phyloP scores from a whole-genome alignment of 192 early-diverging fungal species.

The Spizellomyces punctatus region DNA sequence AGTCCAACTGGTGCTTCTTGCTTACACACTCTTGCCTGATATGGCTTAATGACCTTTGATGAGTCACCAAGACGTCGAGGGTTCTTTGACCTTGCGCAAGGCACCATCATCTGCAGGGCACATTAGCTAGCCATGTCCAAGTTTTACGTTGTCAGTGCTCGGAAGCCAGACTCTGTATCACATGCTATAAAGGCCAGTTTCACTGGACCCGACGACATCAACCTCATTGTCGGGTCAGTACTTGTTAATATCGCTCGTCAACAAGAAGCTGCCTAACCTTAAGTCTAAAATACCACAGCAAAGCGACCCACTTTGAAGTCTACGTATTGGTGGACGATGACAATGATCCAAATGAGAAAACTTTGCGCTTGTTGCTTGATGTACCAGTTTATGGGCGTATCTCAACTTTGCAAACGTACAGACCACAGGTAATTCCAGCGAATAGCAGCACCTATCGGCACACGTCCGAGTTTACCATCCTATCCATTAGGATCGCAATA shows the following conservation, averaged over 20 bases:
- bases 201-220: slow-evolving; percentile 57
- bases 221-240: slow-evolving; percentile 73
- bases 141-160: slow-evolving; percentile 75
- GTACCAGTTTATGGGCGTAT: slow-evolving; percentile 74
- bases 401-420: slow-evolving; percentile 51
- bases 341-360: slow-evolving; percentile 4
- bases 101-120: too few species aligned
- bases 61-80: too few species aligned
- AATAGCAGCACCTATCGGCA: too few species aligned
- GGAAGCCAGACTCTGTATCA: slow-evolving; percentile 74
- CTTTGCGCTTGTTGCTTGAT: slow-evolving; percentile 58
- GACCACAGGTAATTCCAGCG: slow-evolving; percentile 39
- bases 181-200: slow-evolving; percentile 69
- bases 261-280: not conserved
- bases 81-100: too few species aligned
- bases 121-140: not conserved
- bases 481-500: slow-evolving; percentile 22
- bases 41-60: too few species aligned
- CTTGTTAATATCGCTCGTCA: not conserved
- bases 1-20: too few species aligned
- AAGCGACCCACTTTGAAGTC: slow-evolving; percentile 40
- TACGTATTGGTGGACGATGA: slow-evolving; percentile 23
- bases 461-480: too few species aligned
- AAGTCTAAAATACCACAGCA: slow-evolving; percentile 27
- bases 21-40: too few species aligned